These are phyloP conservation scores for Fusarium sp. DNA, from an alignment of 2,329 filamentous ascomycete genomes.

Conservation along the genomic window DNA sequence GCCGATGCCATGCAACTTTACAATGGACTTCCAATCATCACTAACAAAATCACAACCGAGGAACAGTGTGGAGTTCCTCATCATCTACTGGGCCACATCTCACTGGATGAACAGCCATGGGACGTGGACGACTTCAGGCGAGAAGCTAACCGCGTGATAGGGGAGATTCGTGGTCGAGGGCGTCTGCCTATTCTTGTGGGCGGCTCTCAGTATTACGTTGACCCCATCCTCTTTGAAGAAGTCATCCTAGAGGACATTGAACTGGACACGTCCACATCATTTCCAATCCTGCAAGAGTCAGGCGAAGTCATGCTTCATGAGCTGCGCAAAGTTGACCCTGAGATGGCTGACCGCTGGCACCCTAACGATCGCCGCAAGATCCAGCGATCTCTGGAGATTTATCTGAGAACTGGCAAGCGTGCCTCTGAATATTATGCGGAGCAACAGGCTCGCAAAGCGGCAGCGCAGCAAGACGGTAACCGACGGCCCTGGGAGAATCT, in stretches of 20 bases:
- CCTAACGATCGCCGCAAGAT: conserved; percentile 94
- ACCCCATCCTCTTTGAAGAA: conserved; percentile 82
- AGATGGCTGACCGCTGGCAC: conserved; percentile 93
- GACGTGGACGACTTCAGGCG: conserved; percentile 81
- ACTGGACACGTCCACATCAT: conserved; percentile 55
- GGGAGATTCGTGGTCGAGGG: conserved; percentile 81
- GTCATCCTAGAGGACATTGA: conserved; percentile 64
- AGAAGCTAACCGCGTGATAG: conserved; percentile 76
- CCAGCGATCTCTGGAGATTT: conserved; percentile 89
- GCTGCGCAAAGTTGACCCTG: conserved; percentile 84
- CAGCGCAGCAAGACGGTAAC: conserved; percentile 39
- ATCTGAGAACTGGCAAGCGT: conserved; percentile 80
- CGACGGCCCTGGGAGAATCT: conserved; percentile 66
- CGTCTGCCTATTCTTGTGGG: conserved; percentile 91
- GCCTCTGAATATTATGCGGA: conserved; percentile 91
- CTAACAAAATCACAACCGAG: conserved; percentile 84
- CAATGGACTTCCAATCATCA: conserved; percentile 89
- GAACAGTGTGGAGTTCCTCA: conserved; percentile 87
- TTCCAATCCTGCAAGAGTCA: conserved; percentile 78
- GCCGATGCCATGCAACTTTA: conserved; percentile 99
- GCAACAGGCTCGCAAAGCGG: conserved; percentile 66
- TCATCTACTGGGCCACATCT: conserved; percentile 85
- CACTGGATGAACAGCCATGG: conserved; percentile 84
- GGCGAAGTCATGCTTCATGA: conserved; percentile 79
- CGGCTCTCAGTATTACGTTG: conserved; percentile 95